Base-by-base conservation (phyloP, 2,329 filamentous ascomycete species). In the Phaeoacremonium minimum region DNA sequence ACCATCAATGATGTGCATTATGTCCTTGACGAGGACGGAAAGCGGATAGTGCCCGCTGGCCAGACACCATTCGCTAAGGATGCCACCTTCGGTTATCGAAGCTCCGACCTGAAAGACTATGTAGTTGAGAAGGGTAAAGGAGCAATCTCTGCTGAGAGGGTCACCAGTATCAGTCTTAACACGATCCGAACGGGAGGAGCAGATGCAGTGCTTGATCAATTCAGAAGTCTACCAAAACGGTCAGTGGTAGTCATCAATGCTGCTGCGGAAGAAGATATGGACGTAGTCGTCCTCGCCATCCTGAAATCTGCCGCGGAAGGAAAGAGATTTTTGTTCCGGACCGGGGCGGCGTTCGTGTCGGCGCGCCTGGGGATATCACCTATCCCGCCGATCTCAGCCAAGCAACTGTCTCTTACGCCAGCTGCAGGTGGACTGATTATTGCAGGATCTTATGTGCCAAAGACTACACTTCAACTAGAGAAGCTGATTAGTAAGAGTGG, bases 1-100 rank as follows among this genome's bases (percentile, higher is more conserved):
- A 80, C 75, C 0, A 74, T 79, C 12, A 49, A 69, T 18, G 69
- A 80, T 47, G 63, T 78, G 1, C 75, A 80, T 47, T 80, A 79
- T 39, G 75, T 80, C 7, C n/a, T n/a, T n/a, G n/a, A n/a, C n/a
- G 64, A 66, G 2, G 73, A 78, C 30, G 66, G 66, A 0, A 65
- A 67, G 1, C 47, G 45, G 1, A 45, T 75, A 3, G 64, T 75
- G 0, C 72, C 75, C 0, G 72, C 74, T 0, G 69, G 64, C 0
- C 56, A 67, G 19, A 79, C 75, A 0, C 73, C 71, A 1, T 79
- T 80, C 40, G 75, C 75, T 0, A 64, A 63, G 18, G 75, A 80
- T 42, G 74, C 73, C 0, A 73, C 73, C 0, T 80, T 80, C 47
- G 74, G 75, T 1, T 79, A 76, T 42, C 64, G 59, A 38, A 71